Conservation (phyloP, 345 rosid genomes). For the Dovyalis caffra region DNA sequence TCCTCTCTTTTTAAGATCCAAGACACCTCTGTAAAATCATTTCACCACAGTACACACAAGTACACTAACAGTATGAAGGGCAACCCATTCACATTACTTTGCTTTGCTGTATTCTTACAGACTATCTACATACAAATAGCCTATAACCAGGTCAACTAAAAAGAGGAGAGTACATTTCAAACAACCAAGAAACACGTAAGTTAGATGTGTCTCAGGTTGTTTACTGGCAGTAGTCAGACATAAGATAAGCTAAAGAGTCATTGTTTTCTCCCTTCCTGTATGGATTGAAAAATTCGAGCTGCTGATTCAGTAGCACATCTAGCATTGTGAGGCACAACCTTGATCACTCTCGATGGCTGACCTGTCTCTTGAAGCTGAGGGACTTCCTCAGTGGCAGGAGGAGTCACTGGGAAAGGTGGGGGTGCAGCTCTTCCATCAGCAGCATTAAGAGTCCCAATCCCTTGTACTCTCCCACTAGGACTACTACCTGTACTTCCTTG, state of each 20-base stretch:
- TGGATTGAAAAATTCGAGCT: slow-evolving; percentile 80
- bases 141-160: slow-evolving; percentile 9
- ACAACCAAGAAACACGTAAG: slow-evolving; percentile 8
- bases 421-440: slow-evolving; percentile 34
- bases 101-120: slow-evolving; percentile 5
- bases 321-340: slow-evolving; percentile 79
- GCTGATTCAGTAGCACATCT: slow-evolving; percentile 80
- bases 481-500: slow-evolving; percentile 61
- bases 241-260: slow-evolving; percentile 25
- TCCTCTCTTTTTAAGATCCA: neutral
- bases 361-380: slow-evolving; percentile 25
- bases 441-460: slow-evolving; percentile 17
- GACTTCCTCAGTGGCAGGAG: slow-evolving; percentile 23
- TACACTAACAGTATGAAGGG: neutral
- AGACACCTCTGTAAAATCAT: neutral
- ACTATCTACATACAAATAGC: slow-evolving; percentile 10
- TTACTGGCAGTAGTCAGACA: neutral
- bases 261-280: slow-evolving; percentile 80
- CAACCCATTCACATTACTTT: slow-evolving; percentile 15
- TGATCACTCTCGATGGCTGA: slow-evolving; percentile 57
- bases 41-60: neutral
- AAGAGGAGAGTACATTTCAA: neutral
- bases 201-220: neutral
- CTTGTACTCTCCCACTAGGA: slow-evolving; percentile 31
- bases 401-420: slow-evolving; percentile 26